phyloP scores from a whole-genome alignment of 2,329 filamentous ascomycete species.

The Pyrenophora tritici-repentis region DNA sequence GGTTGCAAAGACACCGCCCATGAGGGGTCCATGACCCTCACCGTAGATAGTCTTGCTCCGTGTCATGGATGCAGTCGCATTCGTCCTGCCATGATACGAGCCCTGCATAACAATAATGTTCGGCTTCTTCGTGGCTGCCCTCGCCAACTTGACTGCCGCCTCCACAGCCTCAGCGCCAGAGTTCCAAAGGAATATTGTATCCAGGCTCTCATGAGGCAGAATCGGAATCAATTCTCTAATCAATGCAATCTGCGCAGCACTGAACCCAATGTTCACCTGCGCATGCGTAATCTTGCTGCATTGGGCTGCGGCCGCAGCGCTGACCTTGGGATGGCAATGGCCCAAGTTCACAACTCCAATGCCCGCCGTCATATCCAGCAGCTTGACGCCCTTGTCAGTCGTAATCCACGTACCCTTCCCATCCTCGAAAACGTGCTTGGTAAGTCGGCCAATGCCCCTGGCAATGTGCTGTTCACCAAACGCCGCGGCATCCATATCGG shows the following conservation, averaged over 20 bases:
- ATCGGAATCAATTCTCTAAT: conserved; percentile 36
- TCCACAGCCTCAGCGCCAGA: conserved; percentile 39
- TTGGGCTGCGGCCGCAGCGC: conserved; percentile 35
- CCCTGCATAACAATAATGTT: conserved; percentile 43
- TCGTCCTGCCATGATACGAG: conserved; percentile 38
- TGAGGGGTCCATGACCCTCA: conserved; percentile 36
- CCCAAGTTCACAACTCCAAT: conserved; percentile 39
- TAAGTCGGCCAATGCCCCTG: conserved; percentile 38
- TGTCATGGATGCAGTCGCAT: conserved; percentile 38
- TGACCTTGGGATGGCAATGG: conserved; percentile 40
- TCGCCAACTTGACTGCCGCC: conserved; percentile 35
- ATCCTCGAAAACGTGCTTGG: conserved; percentile 40
- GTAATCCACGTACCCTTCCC: conserved; percentile 37
- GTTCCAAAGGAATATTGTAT: conserved; percentile 40
- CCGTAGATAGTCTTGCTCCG: conserved; percentile 39
- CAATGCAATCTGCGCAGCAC: conserved; percentile 34
- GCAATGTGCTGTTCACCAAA: conserved; percentile 39
- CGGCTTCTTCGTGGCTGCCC: conserved; percentile 38
- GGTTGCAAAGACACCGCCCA: conserved; percentile 37
- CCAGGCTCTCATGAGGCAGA: conserved; percentile 33
- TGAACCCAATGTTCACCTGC: conserved; percentile 41
- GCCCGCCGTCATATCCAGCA: conserved; percentile 37
- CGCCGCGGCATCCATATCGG: conserved; percentile 28
- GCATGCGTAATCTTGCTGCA: conserved; percentile 39
- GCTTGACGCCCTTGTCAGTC: conserved; percentile 38